Conservation (phyloP, 208 protist genomes). For the Acanthamoeba castellanii region DNA sequence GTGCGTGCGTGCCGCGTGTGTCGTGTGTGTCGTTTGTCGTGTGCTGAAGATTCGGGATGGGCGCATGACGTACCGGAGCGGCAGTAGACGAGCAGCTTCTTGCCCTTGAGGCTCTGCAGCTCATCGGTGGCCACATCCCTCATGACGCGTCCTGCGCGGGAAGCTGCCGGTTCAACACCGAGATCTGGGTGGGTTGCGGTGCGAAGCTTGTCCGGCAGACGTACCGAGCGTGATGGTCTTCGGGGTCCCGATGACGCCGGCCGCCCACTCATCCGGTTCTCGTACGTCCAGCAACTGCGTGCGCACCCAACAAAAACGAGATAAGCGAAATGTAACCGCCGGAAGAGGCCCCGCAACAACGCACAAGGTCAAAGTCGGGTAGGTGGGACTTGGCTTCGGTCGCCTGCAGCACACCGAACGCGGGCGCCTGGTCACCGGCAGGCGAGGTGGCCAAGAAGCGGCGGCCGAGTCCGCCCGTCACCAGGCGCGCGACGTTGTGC, state of each 20-base stretch:
- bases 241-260: neutral
- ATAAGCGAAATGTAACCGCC: neutral
- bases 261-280: slow-evolving; percentile 41
- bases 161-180: neutral
- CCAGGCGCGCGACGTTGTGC: no score
- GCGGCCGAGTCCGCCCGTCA: neutral
- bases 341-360: neutral
- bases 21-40: no score
- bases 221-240: slow-evolving; percentile 26
- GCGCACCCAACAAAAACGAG: neutral
- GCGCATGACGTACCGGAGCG: slow-evolving; percentile 7
- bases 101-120: slow-evolving; percentile 62
- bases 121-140: slow-evolving; percentile 28
- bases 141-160: neutral
- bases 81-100: slow-evolving; percentile 63
- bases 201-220: neutral
- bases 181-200: no score
- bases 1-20: neutral
- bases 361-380: neutral
- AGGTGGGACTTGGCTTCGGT: neutral
- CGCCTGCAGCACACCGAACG: neutral
- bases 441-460: neutral
- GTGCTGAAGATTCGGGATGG: no score
- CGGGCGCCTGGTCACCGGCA: neutral
- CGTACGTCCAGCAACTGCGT: slow-evolving; percentile 10